Conservation (phyloP, 495 filamentous ascomycete species). For the Tetracladium setigerum region DNA sequence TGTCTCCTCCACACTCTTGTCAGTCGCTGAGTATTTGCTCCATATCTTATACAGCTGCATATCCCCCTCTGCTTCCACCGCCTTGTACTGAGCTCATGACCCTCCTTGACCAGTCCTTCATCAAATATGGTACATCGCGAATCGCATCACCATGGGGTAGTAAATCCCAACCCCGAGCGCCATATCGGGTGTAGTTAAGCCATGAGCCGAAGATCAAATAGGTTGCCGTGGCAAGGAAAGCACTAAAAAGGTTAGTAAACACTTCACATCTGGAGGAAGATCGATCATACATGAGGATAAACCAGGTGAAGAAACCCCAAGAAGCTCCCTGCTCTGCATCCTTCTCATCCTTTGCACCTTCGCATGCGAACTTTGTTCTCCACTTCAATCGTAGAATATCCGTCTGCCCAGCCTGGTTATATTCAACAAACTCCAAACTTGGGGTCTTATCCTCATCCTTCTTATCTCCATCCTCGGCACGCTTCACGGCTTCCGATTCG, state of each 20-base stretch:
- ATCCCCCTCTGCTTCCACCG: conserved; percentile 72
- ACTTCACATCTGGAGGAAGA: background rate
- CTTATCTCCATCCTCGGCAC: conserved; percentile 30
- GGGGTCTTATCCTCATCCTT: conserved; percentile 37
- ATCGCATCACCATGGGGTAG: conserved; percentile 90
- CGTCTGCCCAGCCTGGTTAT: conserved; percentile 40
- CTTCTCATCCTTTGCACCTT: conserved; percentile 43
- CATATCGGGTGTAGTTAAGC: conserved; percentile 98
- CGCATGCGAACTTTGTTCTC: conserved; percentile 81
- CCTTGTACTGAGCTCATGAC: conserved; percentile 82
- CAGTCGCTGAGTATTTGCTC: background rate
- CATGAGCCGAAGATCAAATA: conserved; percentile 98
- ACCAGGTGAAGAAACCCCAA: conserved; percentile 98
- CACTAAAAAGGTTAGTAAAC: conserved; percentile 33
- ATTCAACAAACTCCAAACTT: conserved; percentile 67
- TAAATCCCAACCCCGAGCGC: conserved; percentile 90
- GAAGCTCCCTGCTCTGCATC: conserved; percentile 26
- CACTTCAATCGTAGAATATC: conserved; percentile 67
- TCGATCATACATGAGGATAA: conserved; percentile 82
- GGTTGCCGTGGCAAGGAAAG: conserved; percentile 77
- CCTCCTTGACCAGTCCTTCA: conserved; percentile 76
- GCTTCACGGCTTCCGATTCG: conserved; percentile 23
- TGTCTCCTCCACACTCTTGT: no score
- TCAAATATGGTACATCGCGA: conserved; percentile 82
- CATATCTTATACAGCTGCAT: conserved; percentile 73